A percentile compares a stretch with the other conserved stretches of the same genome.
Evolutionary conservation across 2,329 filamentous ascomycete species (phyloP).

Genomic region (Zarea fungicola): DNA sequence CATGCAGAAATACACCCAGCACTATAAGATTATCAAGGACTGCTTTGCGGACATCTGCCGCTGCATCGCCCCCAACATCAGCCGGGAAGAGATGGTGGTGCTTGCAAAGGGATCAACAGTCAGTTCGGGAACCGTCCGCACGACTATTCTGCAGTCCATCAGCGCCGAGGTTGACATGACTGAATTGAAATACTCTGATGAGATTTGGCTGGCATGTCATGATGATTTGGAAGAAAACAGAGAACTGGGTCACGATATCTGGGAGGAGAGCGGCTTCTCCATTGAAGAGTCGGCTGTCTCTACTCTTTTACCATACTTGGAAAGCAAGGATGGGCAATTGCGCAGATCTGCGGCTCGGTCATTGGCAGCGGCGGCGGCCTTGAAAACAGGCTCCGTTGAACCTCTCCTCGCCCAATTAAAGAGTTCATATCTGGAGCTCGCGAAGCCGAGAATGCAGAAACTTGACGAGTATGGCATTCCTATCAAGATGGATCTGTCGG

Average conservation of each 20-base stretch:
- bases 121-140: slow-evolving; percentile 72
- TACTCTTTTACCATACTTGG: slow-evolving; percentile 71
- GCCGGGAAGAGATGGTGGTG: slow-evolving; percentile 62
- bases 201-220: slow-evolving; percentile 91
- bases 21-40: slow-evolving; percentile 93
- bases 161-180: slow-evolving; percentile 89
- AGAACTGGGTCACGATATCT: slow-evolving; percentile 79
- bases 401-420: slow-evolving; percentile 62
- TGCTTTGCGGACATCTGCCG: slow-evolving; percentile 82
- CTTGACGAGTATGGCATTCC: slow-evolving; percentile 94
- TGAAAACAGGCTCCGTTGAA: slow-evolving; percentile 55
- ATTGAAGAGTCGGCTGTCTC: slow-evolving; percentile 60
- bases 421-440: slow-evolving; percentile 67
- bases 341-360: slow-evolving; percentile 78
- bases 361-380: slow-evolving; percentile 66
- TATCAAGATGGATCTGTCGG: slow-evolving; percentile 77
- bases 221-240: slow-evolving; percentile 86
- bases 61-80: slow-evolving; percentile 79
- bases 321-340: slow-evolving; percentile 74
- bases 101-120: slow-evolving; percentile 78
- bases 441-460: slow-evolving; percentile 76
- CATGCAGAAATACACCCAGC: slow-evolving; percentile 85
- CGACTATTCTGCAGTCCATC: slow-evolving; percentile 81
- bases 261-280: slow-evolving; percentile 85
- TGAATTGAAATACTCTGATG: slow-evolving; percentile 77